Conservation (phyloP, 176 grass and related monocot genomes). For the Oryza australiensis region DNA sequence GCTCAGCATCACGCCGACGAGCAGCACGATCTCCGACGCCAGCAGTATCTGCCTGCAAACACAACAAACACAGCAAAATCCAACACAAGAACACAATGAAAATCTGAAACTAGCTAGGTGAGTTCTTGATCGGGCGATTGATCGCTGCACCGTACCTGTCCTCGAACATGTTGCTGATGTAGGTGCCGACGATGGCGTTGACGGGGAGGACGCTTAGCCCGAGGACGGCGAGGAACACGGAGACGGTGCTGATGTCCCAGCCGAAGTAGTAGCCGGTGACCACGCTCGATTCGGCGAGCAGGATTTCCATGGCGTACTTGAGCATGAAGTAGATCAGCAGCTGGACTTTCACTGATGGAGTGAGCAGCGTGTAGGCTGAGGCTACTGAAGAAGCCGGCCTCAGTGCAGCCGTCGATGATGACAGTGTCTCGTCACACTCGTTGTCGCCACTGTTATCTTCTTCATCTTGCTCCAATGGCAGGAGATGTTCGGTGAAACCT, state of each 20-base stretch:
- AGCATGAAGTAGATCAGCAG: constrained; percentile 64
- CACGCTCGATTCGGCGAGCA: constrained; percentile 54
- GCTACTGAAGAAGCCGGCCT: constrained; percentile 43
- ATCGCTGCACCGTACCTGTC: constrained; percentile 26
- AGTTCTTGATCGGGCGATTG: too few relatives aligned
- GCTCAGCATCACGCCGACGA: constrained; percentile 34
- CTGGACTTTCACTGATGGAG: constrained; percentile 66
- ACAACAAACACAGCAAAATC: too few relatives aligned
- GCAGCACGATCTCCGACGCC: constrained; percentile 37
- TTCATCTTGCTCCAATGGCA: background rate
- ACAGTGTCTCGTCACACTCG: background rate
- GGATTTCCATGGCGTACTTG: constrained; percentile 60
- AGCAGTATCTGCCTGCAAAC: constrained; percentile 39
- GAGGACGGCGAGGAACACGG: constrained; percentile 52
- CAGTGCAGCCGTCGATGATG: background rate
- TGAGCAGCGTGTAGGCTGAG: constrained; percentile 50
- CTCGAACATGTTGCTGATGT: constrained; percentile 59
- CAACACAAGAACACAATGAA: too few relatives aligned
- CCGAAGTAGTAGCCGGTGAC: constrained; percentile 48
- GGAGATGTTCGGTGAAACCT: constrained; percentile 19
- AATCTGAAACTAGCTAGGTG: too few relatives aligned
- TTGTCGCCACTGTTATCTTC: background rate
- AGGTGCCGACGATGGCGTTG: constrained; percentile 50
- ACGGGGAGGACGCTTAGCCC: constrained; percentile 53
- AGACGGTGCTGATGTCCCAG: constrained; percentile 43